These are phyloP conservation scores for Myotisia sp. DNA, from an alignment of 2,329 filamentous ascomycete species.

Conservation along the genomic window DNA sequence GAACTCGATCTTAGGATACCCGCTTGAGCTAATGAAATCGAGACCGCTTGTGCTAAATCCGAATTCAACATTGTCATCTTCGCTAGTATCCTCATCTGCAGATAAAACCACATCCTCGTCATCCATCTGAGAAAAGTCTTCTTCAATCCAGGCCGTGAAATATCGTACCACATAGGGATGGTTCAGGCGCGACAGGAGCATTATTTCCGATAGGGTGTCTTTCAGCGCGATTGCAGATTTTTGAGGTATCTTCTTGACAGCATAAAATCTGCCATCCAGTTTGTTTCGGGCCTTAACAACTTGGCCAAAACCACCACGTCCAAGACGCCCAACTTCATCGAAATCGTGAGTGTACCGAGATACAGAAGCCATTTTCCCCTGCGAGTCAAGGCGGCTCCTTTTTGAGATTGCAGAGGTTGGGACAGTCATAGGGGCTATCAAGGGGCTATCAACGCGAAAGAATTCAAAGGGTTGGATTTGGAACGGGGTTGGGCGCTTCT, in stretches of 20 bases:
- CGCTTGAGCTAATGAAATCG: conserved; percentile 85
- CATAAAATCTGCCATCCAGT: conserved; percentile 83
- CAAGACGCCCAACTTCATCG: conserved; percentile 73
- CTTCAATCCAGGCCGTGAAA: conserved; percentile 89
- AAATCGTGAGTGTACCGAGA: conserved; percentile 84
- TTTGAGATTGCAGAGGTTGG: conserved; percentile 26
- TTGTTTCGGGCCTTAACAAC: conserved; percentile 93
- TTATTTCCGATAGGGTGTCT: conserved; percentile 66
- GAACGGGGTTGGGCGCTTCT: conserved; percentile 73
- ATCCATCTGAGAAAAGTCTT: conserved; percentile 33
- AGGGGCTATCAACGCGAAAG: conserved; percentile 28
- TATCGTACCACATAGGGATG: conserved; percentile 82
- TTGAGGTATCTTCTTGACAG: conserved; percentile 90
- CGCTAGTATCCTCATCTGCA: conserved; percentile 29
- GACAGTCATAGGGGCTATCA: conserved; percentile 18
- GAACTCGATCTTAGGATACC: conserved; percentile 64
- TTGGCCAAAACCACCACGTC: conserved; percentile 89
- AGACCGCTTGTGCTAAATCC: conserved; percentile 62
- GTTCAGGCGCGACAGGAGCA: conserved; percentile 79
- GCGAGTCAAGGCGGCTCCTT: conserved; percentile 50
- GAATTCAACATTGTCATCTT: conserved; percentile 40
- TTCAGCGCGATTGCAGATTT: conserved; percentile 51
- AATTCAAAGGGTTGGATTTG: conserved; percentile 45
- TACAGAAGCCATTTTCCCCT: conserved; percentile 37
- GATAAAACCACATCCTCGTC: conserved; percentile 29